Percentiles rank a stretch among this genome's conserved stretches.
These are phyloP conservation scores for Tricholoma bakamatsutake DNA, from an alignment of 768 basidiomycete species.

Conservation along the genomic window DNA sequence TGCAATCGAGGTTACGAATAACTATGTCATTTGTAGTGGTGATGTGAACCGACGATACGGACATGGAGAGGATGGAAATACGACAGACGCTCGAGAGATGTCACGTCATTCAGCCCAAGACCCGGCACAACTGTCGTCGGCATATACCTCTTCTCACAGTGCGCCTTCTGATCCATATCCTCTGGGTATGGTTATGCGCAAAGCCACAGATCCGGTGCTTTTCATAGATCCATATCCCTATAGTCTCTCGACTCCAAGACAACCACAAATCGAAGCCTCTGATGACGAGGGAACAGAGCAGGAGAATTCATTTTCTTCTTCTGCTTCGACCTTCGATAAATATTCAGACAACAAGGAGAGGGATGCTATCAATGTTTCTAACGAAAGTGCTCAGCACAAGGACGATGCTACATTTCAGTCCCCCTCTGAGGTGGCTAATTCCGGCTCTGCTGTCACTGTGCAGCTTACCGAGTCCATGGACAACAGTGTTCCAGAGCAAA, in stretches of 20 bases:
- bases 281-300: slow-evolving; percentile 22
- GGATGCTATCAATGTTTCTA: not conserved
- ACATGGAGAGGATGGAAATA: not conserved
- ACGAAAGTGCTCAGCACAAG: not conserved
- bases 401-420: not conserved
- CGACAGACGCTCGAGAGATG: not conserved
- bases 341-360: slow-evolving; percentile 13
- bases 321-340: slow-evolving; percentile 22
- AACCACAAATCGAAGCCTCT: slow-evolving; percentile 5
- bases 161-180: slow-evolving; percentile 3
- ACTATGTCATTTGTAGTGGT: not conserved
- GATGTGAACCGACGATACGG: not conserved
- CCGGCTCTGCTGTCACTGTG: not conserved
- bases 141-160: not conserved
- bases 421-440: not conserved
- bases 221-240: slow-evolving; percentile 41
- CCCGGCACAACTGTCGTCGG: not conserved
- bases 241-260: slow-evolving; percentile 38
- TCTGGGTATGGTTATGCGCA: slow-evolving; percentile 11
- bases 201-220: slow-evolving; percentile 27
- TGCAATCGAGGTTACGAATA: not conserved
- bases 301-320: slow-evolving; percentile 26
- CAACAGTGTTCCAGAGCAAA: not conserved
- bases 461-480: not conserved
- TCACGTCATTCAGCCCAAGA: not conserved